Base-by-base conservation (phyloP, 768 basidiomycete genomes). In the Suillus brevipes region DNA sequence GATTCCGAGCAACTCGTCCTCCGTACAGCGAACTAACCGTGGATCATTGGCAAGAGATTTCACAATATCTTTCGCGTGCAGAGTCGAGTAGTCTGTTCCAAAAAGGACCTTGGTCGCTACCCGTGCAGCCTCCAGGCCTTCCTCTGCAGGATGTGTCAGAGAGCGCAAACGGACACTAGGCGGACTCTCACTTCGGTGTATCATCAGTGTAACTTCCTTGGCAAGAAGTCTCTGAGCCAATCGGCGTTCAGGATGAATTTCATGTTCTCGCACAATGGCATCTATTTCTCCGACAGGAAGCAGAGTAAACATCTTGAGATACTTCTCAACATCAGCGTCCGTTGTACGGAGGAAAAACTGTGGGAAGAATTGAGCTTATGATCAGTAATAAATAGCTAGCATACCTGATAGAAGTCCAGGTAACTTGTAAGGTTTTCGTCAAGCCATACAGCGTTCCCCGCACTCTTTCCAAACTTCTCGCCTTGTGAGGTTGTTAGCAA, bases 391-490 rank as follows among this genome's bases (percentile, higher is more conserved):
- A 5, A 23, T 43, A 59, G n/a, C 47, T 66, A 38, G 71, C 77
- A 34, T 64, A 91, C 97, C 82, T 99, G 97, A 72, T 98, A 99
- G 71, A 99, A 95, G 68, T 98, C 96, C 69, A 92, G 92, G 23
- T 91, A 84, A 67, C 91, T 92, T 3, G 97, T 99, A 72, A 92
- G 75, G 14, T 78, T 72, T 34, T 85, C 79, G 73, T 97, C 89
- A 43, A 99, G 79, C 92, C 97, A 98, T 1, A 99, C 79, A 2
- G 97, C 97, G 71, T 98, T 99, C 4, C 97, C 96, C 0, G 93
- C 91, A 69, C 92, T 95, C 82, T 99, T 99, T 8, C 97, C 97
- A 76, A 99, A 97, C 80, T 99, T 99, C 72, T 93, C 91, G 0
- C 97, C 97, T 1, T 84, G 84, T 1, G 92, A 83, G 1, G 94